Conservation (phyloP, 148 eudicot genomes). For the Amaranthus cruentus region DNA sequence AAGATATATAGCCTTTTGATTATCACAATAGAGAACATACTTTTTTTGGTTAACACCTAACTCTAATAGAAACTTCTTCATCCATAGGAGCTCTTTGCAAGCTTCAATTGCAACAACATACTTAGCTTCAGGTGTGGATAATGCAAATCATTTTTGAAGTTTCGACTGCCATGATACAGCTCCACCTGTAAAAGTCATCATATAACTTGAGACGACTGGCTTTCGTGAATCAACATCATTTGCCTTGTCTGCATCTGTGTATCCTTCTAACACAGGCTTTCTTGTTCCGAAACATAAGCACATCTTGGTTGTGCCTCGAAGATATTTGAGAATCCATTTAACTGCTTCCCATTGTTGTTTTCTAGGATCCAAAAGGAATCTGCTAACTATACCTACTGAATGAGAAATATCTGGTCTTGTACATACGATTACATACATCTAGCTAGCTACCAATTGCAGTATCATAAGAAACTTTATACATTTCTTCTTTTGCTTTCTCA, state of each 20-base stretch:
- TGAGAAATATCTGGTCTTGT: background rate
- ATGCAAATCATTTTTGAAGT: constrained; percentile 6
- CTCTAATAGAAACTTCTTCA: background rate
- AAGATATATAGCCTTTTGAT: background rate
- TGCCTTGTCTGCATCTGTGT: constrained; percentile 1
- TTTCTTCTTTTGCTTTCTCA: too few relatives aligned
- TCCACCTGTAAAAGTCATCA: constrained; percentile 2
- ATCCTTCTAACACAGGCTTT: background rate
- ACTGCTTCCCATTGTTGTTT: background rate
- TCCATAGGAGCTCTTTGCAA: background rate
- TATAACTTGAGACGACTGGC: background rate
- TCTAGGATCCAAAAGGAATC: background rate
- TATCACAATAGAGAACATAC: background rate
- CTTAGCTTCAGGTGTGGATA: background rate
- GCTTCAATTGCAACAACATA: background rate
- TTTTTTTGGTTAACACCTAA: background rate
- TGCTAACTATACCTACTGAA: background rate
- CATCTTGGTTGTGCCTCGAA: background rate
- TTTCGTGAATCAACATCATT: constrained; percentile 1
- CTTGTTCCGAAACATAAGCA: background rate
- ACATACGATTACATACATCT: too few relatives aligned
- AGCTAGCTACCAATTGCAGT: too few relatives aligned
- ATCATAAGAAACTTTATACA: too few relatives aligned
- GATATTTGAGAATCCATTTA: background rate
- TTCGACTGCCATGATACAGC: background rate